Percentiles rank a stretch among this genome's conserved stretches.
These are phyloP conservation scores for Pezicula carpinea DNA, from an alignment of 2,329 filamentous ascomycete species.

Conservation along the genomic window DNA sequence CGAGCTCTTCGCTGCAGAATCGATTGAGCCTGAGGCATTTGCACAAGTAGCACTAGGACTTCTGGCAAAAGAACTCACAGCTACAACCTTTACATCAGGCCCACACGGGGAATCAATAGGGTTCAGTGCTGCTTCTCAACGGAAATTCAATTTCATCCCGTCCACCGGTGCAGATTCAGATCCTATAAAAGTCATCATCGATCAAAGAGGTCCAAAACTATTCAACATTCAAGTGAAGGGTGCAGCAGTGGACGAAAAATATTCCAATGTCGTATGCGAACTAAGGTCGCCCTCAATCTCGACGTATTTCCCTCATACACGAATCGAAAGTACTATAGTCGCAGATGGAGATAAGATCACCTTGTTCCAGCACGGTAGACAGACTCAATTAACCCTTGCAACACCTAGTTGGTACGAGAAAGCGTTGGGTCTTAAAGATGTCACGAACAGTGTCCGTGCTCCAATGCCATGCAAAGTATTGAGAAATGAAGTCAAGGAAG, in stretches of 20 bases:
- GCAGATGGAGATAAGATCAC: conserved; percentile 57
- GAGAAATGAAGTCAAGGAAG: conserved; percentile 80
- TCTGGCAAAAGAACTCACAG: conserved; percentile 43
- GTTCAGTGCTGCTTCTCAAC: conserved; percentile 32
- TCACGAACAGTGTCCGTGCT: conserved; percentile 75
- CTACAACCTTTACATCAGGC: conserved; percentile 24
- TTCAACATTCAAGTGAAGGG: conserved; percentile 43
- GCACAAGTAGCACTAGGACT: conserved; percentile 82
- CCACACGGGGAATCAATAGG: conserved; percentile 45
- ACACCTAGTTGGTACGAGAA: conserved; percentile 80
- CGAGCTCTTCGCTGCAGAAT: conserved; percentile 66
- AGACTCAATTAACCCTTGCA: conserved; percentile 53
- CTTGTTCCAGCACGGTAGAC: conserved; percentile 67
- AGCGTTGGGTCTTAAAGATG: conserved; percentile 77
- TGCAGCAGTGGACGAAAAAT: conserved; percentile 33
- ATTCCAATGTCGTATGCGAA: conserved; percentile 40
- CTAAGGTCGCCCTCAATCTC: conserved; percentile 47
- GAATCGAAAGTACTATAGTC: conserved; percentile 76
- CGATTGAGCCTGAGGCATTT: conserved; percentile 67
- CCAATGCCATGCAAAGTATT: conserved; percentile 98
- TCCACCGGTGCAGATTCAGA: conserved; percentile 3
- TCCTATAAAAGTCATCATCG: conserved; percentile 20
- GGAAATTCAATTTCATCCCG: conserved; percentile 23
- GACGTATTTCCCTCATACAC: conserved; percentile 76
- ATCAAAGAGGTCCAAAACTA: conserved; percentile 28